Conservation (phyloP, 2,329 filamentous ascomycete genomes). For the Geoglossum cookeanum region DNA sequence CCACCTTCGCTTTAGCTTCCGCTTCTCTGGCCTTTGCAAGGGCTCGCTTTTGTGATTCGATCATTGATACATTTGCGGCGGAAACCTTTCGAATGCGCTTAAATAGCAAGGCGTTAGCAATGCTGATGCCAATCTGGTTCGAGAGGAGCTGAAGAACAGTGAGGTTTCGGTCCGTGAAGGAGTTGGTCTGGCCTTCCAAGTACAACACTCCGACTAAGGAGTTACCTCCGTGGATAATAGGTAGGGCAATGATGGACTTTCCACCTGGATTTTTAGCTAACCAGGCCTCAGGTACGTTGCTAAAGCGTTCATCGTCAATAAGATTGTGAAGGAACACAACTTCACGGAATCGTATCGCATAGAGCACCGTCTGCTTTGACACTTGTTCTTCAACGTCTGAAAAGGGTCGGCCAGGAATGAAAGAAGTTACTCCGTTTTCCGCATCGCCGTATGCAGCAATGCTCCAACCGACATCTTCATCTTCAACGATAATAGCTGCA, state of each 20-base stretch:
- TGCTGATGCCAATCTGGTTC: slow-evolving; percentile 58
- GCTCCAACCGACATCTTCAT: slow-evolving; percentile 45
- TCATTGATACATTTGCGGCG: slow-evolving; percentile 60
- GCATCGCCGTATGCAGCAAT: slow-evolving; percentile 57
- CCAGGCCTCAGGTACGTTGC: slow-evolving; percentile 53
- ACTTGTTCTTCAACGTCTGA: slow-evolving; percentile 44
- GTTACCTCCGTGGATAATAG: slow-evolving; percentile 54
- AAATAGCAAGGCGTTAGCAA: slow-evolving; percentile 39
- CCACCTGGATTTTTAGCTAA: slow-evolving; percentile 47
- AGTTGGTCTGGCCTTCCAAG: slow-evolving; percentile 53
- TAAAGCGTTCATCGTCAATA: slow-evolving; percentile 56
- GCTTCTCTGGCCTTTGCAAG: slow-evolving; percentile 52
- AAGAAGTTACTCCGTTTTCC: slow-evolving; percentile 46
- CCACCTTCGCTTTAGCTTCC: slow-evolving; percentile 57
- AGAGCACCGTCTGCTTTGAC: slow-evolving; percentile 59
- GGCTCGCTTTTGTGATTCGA: slow-evolving; percentile 55
- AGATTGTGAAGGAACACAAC: slow-evolving; percentile 56
- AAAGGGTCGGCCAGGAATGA: slow-evolving; percentile 45
- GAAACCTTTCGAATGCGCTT: slow-evolving; percentile 55
- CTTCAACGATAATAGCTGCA: slow-evolving; percentile 56
- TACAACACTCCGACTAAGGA: slow-evolving; percentile 56
- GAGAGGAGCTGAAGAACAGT: slow-evolving; percentile 51
- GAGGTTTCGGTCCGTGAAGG: slow-evolving; percentile 53
- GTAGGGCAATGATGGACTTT: slow-evolving; percentile 61
- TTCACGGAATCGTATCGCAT: slow-evolving; percentile 59